Base-by-base conservation (phyloP, 441 rosid species). In the Adansonia madagascariensis region DNA sequence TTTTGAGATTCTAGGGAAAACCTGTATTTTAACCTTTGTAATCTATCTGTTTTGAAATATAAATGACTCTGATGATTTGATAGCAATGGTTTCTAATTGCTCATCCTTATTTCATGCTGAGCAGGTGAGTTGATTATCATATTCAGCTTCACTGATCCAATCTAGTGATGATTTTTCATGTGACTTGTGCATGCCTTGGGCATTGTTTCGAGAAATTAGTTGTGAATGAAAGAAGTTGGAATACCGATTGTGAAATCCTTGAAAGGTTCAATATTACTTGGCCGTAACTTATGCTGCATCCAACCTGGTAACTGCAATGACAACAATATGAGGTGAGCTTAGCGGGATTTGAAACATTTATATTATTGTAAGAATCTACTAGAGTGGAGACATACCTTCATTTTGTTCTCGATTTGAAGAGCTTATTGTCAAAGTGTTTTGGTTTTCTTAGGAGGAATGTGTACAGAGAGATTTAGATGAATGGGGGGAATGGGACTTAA, bases 221-320 rank as follows among this genome's bases (percentile, higher is more conserved):
- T 73, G 27, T 56, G 73, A 80, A 74, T 73, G 73, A 77, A 75
- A 81, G 76, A 3, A 69, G 83, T 73, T 76, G 72, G 72, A 81
- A 80, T 93, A 93, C 99, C 99, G 43, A 80, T 84, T 15, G 83
- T 76, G 62, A 90, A 82, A 82, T 90, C 97, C 82, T 88, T 93
- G 86, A 85, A 69, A 67, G 88, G 86, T 80, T 89, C 94, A 15
- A 71, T 78, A 86, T 84, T 82, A 75, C 81, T 86, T 71, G 84
- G 86, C 80, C 83, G 81, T 74, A 84, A 78, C 86, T 86, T 88
- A 60, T 84, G 86, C 85, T 87, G 91, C 96, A 91, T 87, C 98
- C 98, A 93, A 69, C 89, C 93, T 80, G 87, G 85, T 81, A 93
- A 78, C 98, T 92, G 99, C 91, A 80, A 85, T 82, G 86, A 82